A percentile compares a stretch with the other conserved stretches of the same genome.
Evolutionary conservation across 148 eudicot species (phyloP).

Genomic region (Salicornia ramosissima): DNA sequence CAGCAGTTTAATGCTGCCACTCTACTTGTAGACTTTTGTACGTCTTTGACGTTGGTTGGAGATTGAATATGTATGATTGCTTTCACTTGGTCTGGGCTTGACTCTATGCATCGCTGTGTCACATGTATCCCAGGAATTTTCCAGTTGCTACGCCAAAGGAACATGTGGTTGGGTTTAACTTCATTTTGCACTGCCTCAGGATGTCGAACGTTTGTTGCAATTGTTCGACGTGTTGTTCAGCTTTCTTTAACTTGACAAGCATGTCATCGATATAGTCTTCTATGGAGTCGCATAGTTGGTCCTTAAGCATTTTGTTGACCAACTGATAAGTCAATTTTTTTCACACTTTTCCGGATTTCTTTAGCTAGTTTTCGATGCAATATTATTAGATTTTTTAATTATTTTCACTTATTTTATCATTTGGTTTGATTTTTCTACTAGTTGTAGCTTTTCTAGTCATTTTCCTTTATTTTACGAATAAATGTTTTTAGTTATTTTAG

Average conservation of each 20-base stretch:
- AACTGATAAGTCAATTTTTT: neutral
- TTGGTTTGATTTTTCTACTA: no score
- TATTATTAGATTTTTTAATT: no score
- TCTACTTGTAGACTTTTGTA: neutral
- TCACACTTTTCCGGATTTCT: no score
- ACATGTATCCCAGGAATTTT: conserved; percentile 1
- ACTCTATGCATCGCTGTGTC: neutral
- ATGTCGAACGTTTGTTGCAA: neutral
- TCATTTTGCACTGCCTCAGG: neutral
- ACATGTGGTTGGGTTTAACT: neutral
- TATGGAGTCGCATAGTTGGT: neutral
- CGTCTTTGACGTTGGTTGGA: neutral
- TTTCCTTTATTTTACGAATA: no score
- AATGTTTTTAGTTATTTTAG: no score
- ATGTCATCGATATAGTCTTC: neutral
- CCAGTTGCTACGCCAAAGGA: neutral
- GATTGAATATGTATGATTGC: neutral
- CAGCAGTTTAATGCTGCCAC: neutral
- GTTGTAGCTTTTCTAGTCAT: no score
- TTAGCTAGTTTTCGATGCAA: no score
- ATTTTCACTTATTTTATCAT: no score
- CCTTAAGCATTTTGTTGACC: neutral
- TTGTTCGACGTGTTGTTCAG: neutral
- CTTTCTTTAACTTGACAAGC: no score
- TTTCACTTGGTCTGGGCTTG: neutral